Evolutionary conservation across 352 stramenopile species (phyloP).

Genomic region (Pythium dissotocum): DNA sequence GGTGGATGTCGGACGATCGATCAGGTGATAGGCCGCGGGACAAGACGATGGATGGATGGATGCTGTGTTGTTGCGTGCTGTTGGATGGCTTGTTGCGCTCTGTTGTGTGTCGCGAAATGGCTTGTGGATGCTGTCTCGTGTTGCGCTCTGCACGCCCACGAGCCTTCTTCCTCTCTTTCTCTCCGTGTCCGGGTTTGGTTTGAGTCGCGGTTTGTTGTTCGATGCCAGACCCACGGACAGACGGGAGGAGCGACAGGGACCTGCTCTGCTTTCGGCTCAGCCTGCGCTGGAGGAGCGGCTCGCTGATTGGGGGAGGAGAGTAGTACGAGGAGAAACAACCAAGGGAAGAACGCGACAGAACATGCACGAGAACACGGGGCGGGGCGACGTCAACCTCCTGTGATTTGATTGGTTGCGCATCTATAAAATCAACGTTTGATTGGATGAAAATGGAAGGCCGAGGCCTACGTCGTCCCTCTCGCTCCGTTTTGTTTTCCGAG

Average conservation of each 20-base stretch:
- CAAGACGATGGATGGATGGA: neutral
- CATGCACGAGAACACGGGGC: slow-evolving; percentile 22
- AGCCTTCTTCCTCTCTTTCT: too few species aligned
- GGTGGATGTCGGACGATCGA: neutral
- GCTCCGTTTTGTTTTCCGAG: neutral
- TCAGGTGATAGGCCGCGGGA: neutral
- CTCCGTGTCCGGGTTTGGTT: too few species aligned
- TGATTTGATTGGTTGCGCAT: slow-evolving; percentile 9
- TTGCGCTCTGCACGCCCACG: neutral
- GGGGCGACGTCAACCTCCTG: slow-evolving; percentile 18
- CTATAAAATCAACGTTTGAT: neutral
- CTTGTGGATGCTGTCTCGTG: slow-evolving; percentile 9
- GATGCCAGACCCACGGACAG: neutral
- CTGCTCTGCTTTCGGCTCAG: neutral
- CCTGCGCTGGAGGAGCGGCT: neutral
- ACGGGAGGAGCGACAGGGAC: slow-evolving; percentile 3
- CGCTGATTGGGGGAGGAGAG: slow-evolving; percentile 15
- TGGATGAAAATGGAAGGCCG: slow-evolving; percentile 2
- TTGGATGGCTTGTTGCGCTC: slow-evolving; percentile 14
- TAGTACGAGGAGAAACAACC: slow-evolving; percentile 18
- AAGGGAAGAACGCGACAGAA: slow-evolving; percentile 29
- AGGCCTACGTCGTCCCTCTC: slow-evolving; percentile 7
- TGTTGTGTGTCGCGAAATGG: slow-evolving; percentile 11
- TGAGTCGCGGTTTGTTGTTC: neutral
- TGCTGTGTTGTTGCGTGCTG: neutral